Percentiles rank a stretch among this genome's conserved stretches.
Evolutionary conservation across 2,329 filamentous ascomycete species (phyloP).

Genomic region (Hortaea werneckii): DNA sequence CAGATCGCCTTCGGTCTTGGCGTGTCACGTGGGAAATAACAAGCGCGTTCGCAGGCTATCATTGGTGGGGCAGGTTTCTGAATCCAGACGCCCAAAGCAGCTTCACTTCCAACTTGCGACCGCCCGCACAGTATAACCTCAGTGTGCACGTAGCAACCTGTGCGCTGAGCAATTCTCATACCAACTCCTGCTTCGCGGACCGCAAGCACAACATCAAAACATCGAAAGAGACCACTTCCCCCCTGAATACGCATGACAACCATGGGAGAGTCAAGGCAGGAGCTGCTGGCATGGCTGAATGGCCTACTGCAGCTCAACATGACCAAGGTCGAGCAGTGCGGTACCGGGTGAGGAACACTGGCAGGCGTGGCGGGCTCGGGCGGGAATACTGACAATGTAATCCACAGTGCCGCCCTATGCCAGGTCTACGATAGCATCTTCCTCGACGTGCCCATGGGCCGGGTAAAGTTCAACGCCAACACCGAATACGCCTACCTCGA

Average conservation of each 20-base stretch:
- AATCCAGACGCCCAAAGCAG: not conserved
- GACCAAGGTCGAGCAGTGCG: slow-evolving; percentile 97
- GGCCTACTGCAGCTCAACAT: slow-evolving; percentile 96
- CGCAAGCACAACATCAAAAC: no score
- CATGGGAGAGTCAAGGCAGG: slow-evolving; percentile 55
- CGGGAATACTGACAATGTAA: no score
- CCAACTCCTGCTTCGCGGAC: no score
- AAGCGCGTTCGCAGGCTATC: not conserved
- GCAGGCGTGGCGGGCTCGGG: no score
- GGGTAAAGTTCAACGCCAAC: slow-evolving; percentile 97
- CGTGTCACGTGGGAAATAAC: no score
- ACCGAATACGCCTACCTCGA: slow-evolving; percentile 94
- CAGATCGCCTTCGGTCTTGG: no score
- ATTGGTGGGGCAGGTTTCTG: not conserved
- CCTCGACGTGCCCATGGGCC: slow-evolving; percentile 85
- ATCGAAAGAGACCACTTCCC: no score
- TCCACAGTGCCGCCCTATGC: slow-evolving; percentile 74
- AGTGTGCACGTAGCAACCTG: no score
- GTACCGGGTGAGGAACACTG: slow-evolving; percentile 67
- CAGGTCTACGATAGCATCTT: slow-evolving; percentile 99
- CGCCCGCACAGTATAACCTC: not conserved
- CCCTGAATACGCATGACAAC: not conserved
- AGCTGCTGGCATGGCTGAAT: slow-evolving; percentile 93
- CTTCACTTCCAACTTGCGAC: not conserved
- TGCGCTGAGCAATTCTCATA: no score